Conservation (phyloP, 2,329 filamentous ascomycete genomes). For the Pseudogymnoascus sp. region DNA sequence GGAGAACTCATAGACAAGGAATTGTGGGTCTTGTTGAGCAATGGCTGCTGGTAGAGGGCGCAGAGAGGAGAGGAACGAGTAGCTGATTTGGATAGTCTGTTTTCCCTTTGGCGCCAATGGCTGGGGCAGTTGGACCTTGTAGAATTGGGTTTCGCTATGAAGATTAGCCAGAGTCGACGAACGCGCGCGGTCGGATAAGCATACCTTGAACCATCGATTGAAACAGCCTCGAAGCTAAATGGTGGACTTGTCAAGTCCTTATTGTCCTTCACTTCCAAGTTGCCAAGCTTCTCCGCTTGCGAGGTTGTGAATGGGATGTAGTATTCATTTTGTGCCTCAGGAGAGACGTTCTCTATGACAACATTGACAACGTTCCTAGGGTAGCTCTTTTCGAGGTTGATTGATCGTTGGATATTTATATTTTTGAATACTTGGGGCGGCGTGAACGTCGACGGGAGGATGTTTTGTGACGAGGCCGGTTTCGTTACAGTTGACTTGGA, state of each 20-base stretch:
- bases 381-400: conserved; percentile 91
- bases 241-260: conserved; percentile 63
- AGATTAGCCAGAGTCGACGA: conserved; percentile 24
- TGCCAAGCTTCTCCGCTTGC: conserved; percentile 71
- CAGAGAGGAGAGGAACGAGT: conserved; percentile 73
- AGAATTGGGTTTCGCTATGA: conserved; percentile 68
- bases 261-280: conserved; percentile 87
- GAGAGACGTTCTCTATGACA: conserved; percentile 82
- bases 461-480: conserved; percentile 49
- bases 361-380: conserved; percentile 87
- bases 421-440: conserved; percentile 93
- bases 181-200: conserved; percentile 18
- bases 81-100: conserved; percentile 82
- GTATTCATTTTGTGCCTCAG: conserved; percentile 78
- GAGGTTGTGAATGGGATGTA: conserved; percentile 78
- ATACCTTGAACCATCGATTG: conserved; percentile 55
- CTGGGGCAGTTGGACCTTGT: conserved; percentile 70
- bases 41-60: conserved; percentile 75
- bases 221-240: conserved; percentile 65
- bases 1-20: conserved; percentile 77
- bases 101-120: conserved; percentile 71
- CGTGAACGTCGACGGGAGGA: conserved; percentile 63
- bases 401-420: conserved; percentile 78
- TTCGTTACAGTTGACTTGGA: conserved; percentile 28
- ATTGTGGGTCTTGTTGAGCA: conserved; percentile 80